phyloP scores from a whole-genome alignment of 352 stramenopile species.

The Phytophthora tubulina region DNA sequence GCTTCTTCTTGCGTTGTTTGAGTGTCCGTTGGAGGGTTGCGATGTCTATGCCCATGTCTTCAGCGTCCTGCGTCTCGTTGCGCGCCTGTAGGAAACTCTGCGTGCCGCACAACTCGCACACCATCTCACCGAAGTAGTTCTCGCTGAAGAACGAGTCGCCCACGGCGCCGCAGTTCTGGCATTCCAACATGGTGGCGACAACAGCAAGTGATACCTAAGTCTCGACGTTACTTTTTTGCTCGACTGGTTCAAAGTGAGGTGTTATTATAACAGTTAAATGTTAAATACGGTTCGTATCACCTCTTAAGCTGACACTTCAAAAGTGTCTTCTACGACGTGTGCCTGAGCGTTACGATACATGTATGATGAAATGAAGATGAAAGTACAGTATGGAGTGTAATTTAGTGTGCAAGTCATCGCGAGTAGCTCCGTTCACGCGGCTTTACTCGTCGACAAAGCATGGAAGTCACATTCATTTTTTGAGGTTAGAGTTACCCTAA shows the following conservation, averaged over 20 bases:
- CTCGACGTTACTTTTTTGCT: not conserved
- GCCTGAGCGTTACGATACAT: too few species aligned
- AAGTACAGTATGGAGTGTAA: not conserved
- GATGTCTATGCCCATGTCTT: conserved; percentile 75
- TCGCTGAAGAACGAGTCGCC: conserved; percentile 85
- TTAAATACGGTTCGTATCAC: not conserved
- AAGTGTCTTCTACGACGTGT: too few species aligned
- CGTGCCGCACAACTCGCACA: conserved; percentile 87
- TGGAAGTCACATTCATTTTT: conserved; percentile 20
- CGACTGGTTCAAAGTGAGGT: conserved; percentile 21
- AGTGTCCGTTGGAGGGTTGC: conserved; percentile 44
- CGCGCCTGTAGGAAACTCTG: conserved; percentile 84
- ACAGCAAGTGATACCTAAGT: too few species aligned
- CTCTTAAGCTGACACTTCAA: not conserved
- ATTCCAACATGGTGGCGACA: conserved; percentile 63
- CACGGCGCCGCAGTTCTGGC: conserved; percentile 76
- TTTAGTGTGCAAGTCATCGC: conserved; percentile 3
- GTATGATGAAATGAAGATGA: too few species aligned
- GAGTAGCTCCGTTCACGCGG: conserved; percentile 1
- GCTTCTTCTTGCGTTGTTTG: conserved; percentile 49
- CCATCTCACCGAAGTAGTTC: conserved; percentile 88
- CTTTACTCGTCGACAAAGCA: conserved; percentile 1
- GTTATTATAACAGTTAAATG: conserved; percentile 12
- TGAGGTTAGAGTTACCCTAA: not conserved
- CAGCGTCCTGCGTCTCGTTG: conserved; percentile 85